These are phyloP conservation scores for Pluteus cervinus DNA, from an alignment of 768 basidiomycete genomes.

Conservation along the genomic window DNA sequence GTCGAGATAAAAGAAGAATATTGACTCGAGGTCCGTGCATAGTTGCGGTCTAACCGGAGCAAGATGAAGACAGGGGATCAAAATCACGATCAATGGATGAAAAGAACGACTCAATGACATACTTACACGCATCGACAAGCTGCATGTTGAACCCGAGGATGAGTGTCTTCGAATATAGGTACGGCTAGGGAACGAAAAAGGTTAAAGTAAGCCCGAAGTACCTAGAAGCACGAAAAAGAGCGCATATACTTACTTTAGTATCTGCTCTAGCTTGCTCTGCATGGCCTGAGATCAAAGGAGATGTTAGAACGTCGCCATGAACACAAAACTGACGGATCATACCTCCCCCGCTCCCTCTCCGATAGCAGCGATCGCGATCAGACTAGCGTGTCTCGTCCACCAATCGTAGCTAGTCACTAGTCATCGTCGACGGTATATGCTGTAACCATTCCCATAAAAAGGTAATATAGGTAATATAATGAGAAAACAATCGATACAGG, in stretches of 20 bases:
- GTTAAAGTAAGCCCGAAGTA: neutral
- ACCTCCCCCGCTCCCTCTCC: slow-evolving; percentile 79
- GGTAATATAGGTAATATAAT: slow-evolving; percentile 1
- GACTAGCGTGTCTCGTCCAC: slow-evolving; percentile 76
- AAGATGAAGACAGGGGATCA: slow-evolving; percentile 6
- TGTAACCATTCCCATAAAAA: slow-evolving; percentile 19
- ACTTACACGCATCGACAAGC: slow-evolving; percentile 85
- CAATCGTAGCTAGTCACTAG: slow-evolving; percentile 78
- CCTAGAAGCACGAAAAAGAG: slow-evolving; percentile 3
- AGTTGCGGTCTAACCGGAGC: slow-evolving; percentile 60
- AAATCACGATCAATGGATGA: neutral
- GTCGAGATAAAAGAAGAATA: neutral
- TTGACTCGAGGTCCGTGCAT: slow-evolving; percentile 81
- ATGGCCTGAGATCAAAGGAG: slow-evolving; percentile 42
- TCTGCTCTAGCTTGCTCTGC: slow-evolving; percentile 74
- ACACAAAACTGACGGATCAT: slow-evolving; percentile 1
- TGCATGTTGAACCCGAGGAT: slow-evolving; percentile 69
- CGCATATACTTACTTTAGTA: slow-evolving; percentile 69
- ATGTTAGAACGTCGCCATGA: slow-evolving; percentile 1
- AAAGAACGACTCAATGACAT: neutral
- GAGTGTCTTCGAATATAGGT: slow-evolving; percentile 70
- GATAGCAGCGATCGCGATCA: slow-evolving; percentile 84
- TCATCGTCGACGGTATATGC: slow-evolving; percentile 77
- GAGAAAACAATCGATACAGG: slow-evolving; percentile 2
- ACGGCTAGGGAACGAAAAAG: slow-evolving; percentile 33